Conservation (phyloP, 2,329 filamentous ascomycete species). For the Colletotrichum tabaci region DNA sequence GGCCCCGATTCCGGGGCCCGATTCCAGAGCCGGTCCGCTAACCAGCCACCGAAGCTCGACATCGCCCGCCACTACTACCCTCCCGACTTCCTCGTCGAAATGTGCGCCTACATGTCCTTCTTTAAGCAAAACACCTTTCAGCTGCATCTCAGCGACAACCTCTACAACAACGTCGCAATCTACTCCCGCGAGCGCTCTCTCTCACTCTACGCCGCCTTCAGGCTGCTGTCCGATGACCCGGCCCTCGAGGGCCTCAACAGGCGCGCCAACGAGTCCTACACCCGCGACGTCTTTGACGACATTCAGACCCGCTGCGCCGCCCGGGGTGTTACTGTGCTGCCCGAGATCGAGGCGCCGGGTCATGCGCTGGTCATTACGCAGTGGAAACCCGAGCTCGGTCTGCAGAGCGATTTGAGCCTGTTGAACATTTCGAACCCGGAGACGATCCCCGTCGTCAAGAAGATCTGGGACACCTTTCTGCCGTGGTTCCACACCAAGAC, state of each 20-base stretch:
- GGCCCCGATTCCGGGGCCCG: too few species aligned
- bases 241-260: constrained; percentile 65
- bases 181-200: constrained; percentile 64
- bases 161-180: constrained; percentile 64
- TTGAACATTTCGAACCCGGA: constrained; percentile 62
- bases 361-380: constrained; percentile 70
- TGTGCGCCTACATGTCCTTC: constrained; percentile 73
- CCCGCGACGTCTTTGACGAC: constrained; percentile 63
- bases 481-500: constrained; percentile 70
- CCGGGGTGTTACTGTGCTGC: constrained; percentile 70
- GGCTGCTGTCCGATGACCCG: constrained; percentile 64
- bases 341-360: constrained; percentile 73
- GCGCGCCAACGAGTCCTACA: constrained; percentile 69
- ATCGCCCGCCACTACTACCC: constrained; percentile 71
- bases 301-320: constrained; percentile 67
- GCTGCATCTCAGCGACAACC: constrained; percentile 71
- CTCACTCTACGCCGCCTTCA: constrained; percentile 69
- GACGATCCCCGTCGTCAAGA: constrained; percentile 65
- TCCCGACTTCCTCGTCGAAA: constrained; percentile 66
- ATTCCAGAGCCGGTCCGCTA: background rate
- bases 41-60: constrained; percentile 57
- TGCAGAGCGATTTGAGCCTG: constrained; percentile 62
- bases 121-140: constrained; percentile 74
- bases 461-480: constrained; percentile 67
- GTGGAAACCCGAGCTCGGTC: constrained; percentile 70